A percentile compares a stretch with the other conserved stretches of the same genome.
These are phyloP conservation scores for Brassica hybrid DNA, from an alignment of 441 rosid species.

Conservation along the genomic window DNA sequence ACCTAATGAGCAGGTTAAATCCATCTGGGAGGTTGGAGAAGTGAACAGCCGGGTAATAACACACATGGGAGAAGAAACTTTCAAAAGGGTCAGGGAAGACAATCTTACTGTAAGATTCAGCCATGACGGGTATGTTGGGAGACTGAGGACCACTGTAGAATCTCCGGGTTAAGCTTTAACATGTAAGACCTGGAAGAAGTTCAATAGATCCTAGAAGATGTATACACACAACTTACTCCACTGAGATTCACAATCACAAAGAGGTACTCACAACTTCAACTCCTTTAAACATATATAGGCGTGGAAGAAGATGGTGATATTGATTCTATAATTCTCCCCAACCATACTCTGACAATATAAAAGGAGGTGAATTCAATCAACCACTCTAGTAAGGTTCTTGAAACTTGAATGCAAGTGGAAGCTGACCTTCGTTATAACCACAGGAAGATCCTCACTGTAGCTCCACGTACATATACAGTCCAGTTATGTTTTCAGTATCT, in stretches of 20 bases:
- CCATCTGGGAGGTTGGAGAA: slow-evolving; percentile 66
- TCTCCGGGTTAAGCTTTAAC: slow-evolving; percentile 74
- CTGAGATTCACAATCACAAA: slow-evolving; percentile 6
- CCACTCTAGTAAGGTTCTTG: slow-evolving; percentile 44
- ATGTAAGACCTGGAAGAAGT: slow-evolving; percentile 60
- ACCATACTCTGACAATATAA: slow-evolving; percentile 80
- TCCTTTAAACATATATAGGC: slow-evolving; percentile 71
- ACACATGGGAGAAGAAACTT: slow-evolving; percentile 69
- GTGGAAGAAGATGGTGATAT: slow-evolving; percentile 73
- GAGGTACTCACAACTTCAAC: slow-evolving; percentile 63
- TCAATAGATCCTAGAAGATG: slow-evolving; percentile 8
- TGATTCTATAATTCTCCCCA: slow-evolving; percentile 95
- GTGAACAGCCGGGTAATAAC: slow-evolving; percentile 68
- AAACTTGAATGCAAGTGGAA: too few relatives aligned
- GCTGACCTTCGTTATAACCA: too few relatives aligned
- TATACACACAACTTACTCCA: not conserved
- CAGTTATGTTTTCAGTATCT: too few relatives aligned
- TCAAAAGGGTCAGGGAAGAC: slow-evolving; percentile 81
- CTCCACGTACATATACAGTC: too few relatives aligned
- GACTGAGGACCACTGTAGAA: slow-evolving; percentile 66
- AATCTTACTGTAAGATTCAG: slow-evolving; percentile 78
- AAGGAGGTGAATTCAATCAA: slow-evolving; percentile 69
- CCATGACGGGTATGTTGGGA: slow-evolving; percentile 74
- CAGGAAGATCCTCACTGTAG: too few relatives aligned
- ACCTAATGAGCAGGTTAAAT: slow-evolving; percentile 53